Evolutionary conservation across 805 yeast species (phyloP).

Genomic region (Wilhelminamyces savonicus): DNA sequence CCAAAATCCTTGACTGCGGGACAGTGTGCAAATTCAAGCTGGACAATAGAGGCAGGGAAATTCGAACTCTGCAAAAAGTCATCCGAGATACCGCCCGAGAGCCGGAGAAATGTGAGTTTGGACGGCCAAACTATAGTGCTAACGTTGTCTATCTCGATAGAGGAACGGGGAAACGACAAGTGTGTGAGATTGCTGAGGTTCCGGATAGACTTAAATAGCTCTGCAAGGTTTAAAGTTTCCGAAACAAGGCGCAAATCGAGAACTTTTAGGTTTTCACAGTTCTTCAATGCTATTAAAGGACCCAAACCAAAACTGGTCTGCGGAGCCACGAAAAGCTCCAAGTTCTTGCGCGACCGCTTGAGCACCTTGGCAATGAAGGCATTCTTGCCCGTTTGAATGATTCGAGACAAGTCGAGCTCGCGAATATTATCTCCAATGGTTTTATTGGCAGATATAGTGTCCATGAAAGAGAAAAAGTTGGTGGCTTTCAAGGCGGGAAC

Average conservation of each 20-base stretch:
- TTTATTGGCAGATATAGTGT: conserved; percentile 49
- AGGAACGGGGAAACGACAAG: conserved; percentile 83
- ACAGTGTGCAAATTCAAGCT: conserved; percentile 80
- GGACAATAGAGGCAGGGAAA: conserved; percentile 69
- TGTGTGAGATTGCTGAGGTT: conserved; percentile 59
- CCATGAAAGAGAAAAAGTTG: conserved; percentile 71
- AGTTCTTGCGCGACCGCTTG: conserved; percentile 62
- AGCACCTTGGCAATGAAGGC: conserved; percentile 80
- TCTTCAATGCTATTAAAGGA: conserved; percentile 74
- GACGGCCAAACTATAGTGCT: conserved; percentile 70
- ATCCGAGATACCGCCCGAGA: conserved; percentile 87
- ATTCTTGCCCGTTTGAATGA: conserved; percentile 87
- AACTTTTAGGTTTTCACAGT: conserved; percentile 57
- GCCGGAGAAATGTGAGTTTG: conserved; percentile 58
- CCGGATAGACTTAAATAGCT: conserved; percentile 69
- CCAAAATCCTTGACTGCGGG: conserved; percentile 68
- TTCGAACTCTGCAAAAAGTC: conserved; percentile 61
- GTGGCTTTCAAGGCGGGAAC: conserved; percentile 57
- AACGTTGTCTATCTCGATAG: conserved; percentile 60
- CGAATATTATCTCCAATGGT: conserved; percentile 54
- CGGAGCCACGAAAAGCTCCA: conserved; percentile 78
- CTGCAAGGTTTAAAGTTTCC: conserved; percentile 80
- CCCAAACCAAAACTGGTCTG: conserved; percentile 92
- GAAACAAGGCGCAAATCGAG: conserved; percentile 82
- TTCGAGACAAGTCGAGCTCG: conserved; percentile 65